phyloP scores from a whole-genome alignment of 2,329 filamentous ascomycete species.

The Purpureocillium takamizusanense region DNA sequence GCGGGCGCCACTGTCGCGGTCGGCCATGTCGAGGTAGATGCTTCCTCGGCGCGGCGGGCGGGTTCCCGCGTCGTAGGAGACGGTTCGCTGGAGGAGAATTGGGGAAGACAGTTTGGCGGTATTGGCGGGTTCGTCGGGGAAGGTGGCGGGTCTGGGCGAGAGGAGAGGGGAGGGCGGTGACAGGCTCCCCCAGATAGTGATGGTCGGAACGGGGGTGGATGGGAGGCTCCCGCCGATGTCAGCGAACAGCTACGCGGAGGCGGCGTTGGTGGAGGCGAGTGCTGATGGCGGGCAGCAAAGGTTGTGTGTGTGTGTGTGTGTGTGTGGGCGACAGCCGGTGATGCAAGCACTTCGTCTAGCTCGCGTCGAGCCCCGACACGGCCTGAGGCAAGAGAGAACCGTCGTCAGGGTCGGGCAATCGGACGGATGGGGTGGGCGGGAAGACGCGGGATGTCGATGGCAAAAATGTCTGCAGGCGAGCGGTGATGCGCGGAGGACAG shows the following conservation, averaged over 20 bases:
- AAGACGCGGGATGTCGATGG: no score
- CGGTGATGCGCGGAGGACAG: neutral
- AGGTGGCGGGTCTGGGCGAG: slow-evolving; percentile 4
- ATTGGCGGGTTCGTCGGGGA: slow-evolving; percentile 33
- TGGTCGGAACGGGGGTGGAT: slow-evolving; percentile 4
- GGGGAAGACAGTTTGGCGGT: slow-evolving; percentile 95
- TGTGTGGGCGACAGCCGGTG: neutral
- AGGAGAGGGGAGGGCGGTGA: no score
- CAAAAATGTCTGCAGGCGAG: no score
- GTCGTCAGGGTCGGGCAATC: no score
- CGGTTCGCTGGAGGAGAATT: slow-evolving; percentile 77
- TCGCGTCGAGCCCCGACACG: no score
- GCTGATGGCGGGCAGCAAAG: no score
- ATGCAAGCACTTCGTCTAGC: neutral
- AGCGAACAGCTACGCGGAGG: neutral
- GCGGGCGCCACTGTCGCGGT: slow-evolving; percentile 57
- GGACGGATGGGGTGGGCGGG: no score
- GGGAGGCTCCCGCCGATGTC: neutral
- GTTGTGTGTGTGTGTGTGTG: no score
- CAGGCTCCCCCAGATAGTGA: neutral
- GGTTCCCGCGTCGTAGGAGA: slow-evolving; percentile 81
- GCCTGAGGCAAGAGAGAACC: no score
- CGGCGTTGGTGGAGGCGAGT: neutral
- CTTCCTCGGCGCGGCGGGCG: slow-evolving; percentile 57
- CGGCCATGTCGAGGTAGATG: slow-evolving; percentile 50